These are phyloP conservation scores for Passiflora organensis DNA, from an alignment of 345 rosid species.

Conservation along the genomic window DNA sequence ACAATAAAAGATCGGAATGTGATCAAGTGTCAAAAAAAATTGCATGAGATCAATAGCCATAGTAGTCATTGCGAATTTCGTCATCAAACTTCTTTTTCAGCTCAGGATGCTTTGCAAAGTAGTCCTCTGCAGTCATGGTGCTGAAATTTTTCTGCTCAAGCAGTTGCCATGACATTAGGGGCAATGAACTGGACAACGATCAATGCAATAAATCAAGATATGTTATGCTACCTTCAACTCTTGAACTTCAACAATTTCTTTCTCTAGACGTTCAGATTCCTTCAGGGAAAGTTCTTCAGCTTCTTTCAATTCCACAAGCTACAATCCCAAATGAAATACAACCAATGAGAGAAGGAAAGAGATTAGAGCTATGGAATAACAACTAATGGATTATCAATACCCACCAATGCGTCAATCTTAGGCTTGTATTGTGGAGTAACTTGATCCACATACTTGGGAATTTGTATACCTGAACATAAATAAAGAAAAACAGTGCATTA, in stretches of 20 bases:
- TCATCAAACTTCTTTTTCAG: conserved; percentile 93
- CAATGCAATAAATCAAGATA: neutral
- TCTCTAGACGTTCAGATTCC: conserved; percentile 76
- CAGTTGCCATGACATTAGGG: neutral
- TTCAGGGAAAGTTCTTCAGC: conserved; percentile 77
- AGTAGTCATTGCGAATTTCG: conserved; percentile 89
- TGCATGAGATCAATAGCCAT: conserved; percentile 58
- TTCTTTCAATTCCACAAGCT: conserved; percentile 90
- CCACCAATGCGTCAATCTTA: conserved; percentile 84
- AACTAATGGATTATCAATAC: conserved; percentile 12
- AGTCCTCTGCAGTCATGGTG: conserved; percentile 98
- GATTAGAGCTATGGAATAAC: neutral
- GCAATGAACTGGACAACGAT: neutral
- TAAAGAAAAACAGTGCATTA: neutral
- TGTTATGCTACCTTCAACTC: conserved; percentile 68
- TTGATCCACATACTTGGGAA: conserved; percentile 82
- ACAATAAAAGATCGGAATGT: neutral
- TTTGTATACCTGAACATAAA: conserved; percentile 51
- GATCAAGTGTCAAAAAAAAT: neutral
- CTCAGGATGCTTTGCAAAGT: conserved; percentile 94
- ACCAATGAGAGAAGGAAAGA: too few relatives aligned
- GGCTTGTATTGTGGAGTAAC: conserved; percentile 94
- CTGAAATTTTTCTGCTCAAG: conserved; percentile 68
- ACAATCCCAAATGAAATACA: neutral
- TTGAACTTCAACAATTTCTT: conserved; percentile 79